Percentiles rank a stretch among this genome's conserved stretches.
phyloP scores from a whole-genome alignment of 495 filamentous ascomycete species.

The Penicillium samsonianum region DNA sequence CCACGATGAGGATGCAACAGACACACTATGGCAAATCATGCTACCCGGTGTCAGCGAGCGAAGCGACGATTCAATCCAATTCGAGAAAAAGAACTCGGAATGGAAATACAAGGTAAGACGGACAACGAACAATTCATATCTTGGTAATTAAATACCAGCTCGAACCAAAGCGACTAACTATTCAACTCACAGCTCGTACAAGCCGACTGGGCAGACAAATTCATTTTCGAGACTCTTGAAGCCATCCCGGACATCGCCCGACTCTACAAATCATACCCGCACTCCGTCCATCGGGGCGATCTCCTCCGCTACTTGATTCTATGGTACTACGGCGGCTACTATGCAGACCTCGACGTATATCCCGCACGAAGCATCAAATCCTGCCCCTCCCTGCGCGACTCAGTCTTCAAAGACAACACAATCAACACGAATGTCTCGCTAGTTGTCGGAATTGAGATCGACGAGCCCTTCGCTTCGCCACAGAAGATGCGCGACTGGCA shows the following conservation, averaged over 20 bases:
- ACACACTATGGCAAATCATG: constrained; percentile 43
- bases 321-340: constrained; percentile 53
- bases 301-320: constrained; percentile 53
- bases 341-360: constrained; percentile 50
- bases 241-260: constrained; percentile 34
- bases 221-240: constrained; percentile 29
- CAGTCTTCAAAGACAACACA: constrained; percentile 18
- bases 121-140: background rate
- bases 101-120: constrained; percentile 38
- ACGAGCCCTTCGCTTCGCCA: constrained; percentile 42
- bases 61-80: constrained; percentile 29
- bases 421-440: constrained; percentile 34
- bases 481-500: constrained; percentile 43
- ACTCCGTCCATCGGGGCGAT: constrained; percentile 46
- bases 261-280: constrained; percentile 37
- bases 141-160: background rate
- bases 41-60: constrained; percentile 24
- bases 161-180: background rate
- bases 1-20: constrained; percentile 11
- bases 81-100: constrained; percentile 33
- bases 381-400: constrained; percentile 32
- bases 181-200: constrained; percentile 29
- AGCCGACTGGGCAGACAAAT: constrained; percentile 32
- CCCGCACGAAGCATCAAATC: constrained; percentile 33
- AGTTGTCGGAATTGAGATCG: constrained; percentile 43